Evolutionary conservation across 805 yeast species (phyloP), one percentile per base, ranked within the genome.

Genomic region (Grigorovia yakushimaensis): DNA sequence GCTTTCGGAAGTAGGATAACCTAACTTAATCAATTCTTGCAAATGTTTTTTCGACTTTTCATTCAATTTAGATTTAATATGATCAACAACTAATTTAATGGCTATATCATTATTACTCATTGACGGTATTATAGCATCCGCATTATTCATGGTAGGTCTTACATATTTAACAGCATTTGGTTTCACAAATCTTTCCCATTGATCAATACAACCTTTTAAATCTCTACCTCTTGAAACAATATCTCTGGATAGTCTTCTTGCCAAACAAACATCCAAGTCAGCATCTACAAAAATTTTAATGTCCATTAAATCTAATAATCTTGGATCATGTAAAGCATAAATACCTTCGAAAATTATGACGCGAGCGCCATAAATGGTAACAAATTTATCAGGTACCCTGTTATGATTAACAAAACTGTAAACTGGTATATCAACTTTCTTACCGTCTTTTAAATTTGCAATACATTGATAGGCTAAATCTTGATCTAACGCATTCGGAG

Each of bases 271-370:
- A 61, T 93, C 98, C 54, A 88, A 71, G 58, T 89, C 98, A 2
- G 97, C 93, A 55, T 91, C 97, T 3, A 93, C 97, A 62, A 80
- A 93, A 18, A 91, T 78, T 64, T 85, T 91, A 49, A 88, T 72
- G 58, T 91, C 95, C 83, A 89, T 84, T 58, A 88, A 59, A 11
- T 77, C 82, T 46, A 83, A 66, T 17, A 93, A 65, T 39, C 88
- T 73, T 42, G 73, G 72, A 60, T 84, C 88, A 51, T 82, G 79
- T 41, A 93, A 65, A 0, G 96, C 88, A 61, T 85, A 87, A 3
- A 93, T 80, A 1, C 98, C 98, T 64, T 93, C 98, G 37, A 93
- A 69, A 5, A 93, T 83, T 46, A 93, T 84, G 19, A 93, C 95
- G 61, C 88, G 88, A 15, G 97, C 96, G 1, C 97, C 98, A 59